Percentiles rank a stretch among this genome's conserved stretches.
These are phyloP conservation scores for Solioccasus polychromus DNA, from an alignment of 768 basidiomycete species.

Conservation along the genomic window DNA sequence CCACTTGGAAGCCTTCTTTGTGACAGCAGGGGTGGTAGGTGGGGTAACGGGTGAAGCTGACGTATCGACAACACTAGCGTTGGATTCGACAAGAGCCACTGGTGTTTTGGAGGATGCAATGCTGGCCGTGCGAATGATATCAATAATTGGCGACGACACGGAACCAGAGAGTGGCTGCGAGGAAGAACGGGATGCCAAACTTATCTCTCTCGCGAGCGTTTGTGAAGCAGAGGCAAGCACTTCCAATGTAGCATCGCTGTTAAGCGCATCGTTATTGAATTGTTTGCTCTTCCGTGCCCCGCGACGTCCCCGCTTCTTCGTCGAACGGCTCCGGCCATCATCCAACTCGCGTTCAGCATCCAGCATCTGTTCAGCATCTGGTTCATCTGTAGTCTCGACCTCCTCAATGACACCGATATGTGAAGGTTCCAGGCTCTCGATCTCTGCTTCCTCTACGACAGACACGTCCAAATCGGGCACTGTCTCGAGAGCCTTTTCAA, in stretches of 20 bases:
- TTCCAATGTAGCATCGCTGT: constrained; percentile 59
- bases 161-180: constrained; percentile 28
- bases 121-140: constrained; percentile 25
- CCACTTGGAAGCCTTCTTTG: constrained; percentile 77
- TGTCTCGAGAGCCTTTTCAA: constrained; percentile 37
- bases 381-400: constrained; percentile 34
- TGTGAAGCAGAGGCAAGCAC: constrained; percentile 81
- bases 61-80: constrained; percentile 11
- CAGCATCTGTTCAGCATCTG: constrained; percentile 19
- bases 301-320: constrained; percentile 77
- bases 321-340: constrained; percentile 49
- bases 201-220: constrained; percentile 79
- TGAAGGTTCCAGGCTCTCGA: constrained; percentile 24
- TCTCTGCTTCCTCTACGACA: constrained; percentile 42
- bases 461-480: constrained; percentile 47
- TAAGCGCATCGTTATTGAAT: constrained; percentile 28
- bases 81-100: constrained; percentile 33
- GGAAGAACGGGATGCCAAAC: constrained; percentile 55
- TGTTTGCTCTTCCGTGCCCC: constrained; percentile 78
- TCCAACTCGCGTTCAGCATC: constrained; percentile 33
- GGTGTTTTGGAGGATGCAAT: constrained; percentile 36
- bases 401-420: constrained; percentile 36
- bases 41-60: constrained; percentile 21
- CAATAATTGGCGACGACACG: constrained; percentile 15
- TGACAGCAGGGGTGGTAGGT: constrained; percentile 36